phyloP scores from a whole-genome alignment of 306 rosid genomes.

The Cajanus cajan region DNA sequence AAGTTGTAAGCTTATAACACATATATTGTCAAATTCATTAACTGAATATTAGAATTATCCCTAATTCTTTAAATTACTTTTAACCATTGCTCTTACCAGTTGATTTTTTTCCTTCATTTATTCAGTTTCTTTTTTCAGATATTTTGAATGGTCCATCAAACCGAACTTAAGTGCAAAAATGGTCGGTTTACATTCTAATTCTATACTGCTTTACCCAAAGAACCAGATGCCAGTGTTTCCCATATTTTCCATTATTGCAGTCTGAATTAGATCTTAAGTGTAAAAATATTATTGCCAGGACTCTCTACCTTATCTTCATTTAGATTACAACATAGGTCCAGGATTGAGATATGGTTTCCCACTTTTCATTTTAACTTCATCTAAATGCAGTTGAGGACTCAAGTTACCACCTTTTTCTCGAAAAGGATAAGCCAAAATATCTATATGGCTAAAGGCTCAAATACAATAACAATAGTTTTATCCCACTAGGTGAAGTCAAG shows the following conservation, averaged over 20 bases:
- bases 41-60: neutral
- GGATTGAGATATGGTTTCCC: neutral
- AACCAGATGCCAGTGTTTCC: neutral
- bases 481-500: too few relatives aligned
- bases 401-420: neutral
- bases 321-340: slow-evolving; percentile 9
- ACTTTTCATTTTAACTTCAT: neutral
- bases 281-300: neutral
- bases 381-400: neutral
- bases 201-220: neutral
- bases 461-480: neutral
- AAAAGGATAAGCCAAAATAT: neutral
- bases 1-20: neutral
- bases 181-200: neutral
- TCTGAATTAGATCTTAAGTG: neutral
- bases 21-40: neutral
- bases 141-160: neutral
- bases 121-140: neutral
- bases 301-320: neutral
- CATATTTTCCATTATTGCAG: neutral
- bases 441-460: slow-evolving; percentile 17
- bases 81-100: neutral
- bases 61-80: neutral
- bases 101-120: neutral
- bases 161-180: neutral